Base-by-base conservation (phyloP, 441 rosid genomes). In the Erysimum pusillum region DNA sequence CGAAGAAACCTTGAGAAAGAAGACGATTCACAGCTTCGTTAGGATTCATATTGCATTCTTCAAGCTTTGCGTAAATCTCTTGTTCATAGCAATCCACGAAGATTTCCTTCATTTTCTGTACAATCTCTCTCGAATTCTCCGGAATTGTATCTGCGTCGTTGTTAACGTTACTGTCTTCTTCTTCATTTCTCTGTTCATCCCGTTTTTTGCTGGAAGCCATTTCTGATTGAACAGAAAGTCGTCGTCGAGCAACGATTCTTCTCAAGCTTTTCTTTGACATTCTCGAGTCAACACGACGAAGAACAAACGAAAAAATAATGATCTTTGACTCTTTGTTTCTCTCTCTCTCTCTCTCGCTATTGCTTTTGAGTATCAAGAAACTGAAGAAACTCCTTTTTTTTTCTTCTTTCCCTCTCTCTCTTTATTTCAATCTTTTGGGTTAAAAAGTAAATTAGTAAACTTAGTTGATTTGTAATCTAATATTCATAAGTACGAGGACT, bases 11-110 rank as follows among this genome's bases (percentile, higher is more conserved):
- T 93, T 91, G 97, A 71, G 86, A 42, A 73, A 95, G 97, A 52
- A 93, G 98, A 81, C 97, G 97, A 83, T 66, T 90, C 65, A 91
- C 96, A 59, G 99, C 87, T 74, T 95, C 98, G 80, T 89, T 79
- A 67, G 91, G 90, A 88, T 91, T 91, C 97, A 91, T 89, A 77
- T 87, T 82, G 82, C 97, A 95, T 59, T 95, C 95, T 69, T 86
- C 84, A 67, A 95, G 97, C 83, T 82, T 89, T 39, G 91, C 83
- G 60, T 95, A 91, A 97, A 95, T 95, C 94, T 95, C 99, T 64
- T 72, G 58, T 9, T 95, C 98, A 0, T 94, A 79, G 63, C 87
- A 86, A 90, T 82, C 88, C 14, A 95, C 92, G n/a, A n/a, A n/a
- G 75, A 93, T 88, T 86, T 95, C 98, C 76, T 87, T 93, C 82